phyloP scores from a whole-genome alignment of 2,329 filamentous ascomycete genomes.

The Trichoderma sp. region DNA sequence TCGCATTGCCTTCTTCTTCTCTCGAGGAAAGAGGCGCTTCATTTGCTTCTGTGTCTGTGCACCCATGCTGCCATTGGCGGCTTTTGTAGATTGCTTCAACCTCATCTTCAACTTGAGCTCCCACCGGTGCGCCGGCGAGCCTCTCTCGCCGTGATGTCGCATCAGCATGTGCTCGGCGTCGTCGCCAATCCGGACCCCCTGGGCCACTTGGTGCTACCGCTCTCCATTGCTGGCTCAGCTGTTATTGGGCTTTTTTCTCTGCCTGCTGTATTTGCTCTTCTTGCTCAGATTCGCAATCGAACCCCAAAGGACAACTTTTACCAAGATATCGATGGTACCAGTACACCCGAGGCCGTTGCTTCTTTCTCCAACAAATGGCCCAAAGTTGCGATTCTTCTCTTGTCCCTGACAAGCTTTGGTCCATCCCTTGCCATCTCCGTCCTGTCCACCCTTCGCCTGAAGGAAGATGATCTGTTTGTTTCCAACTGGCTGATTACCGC shows the following conservation, averaged over 20 bases:
- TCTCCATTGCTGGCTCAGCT: constrained; percentile 38
- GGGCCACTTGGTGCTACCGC: constrained; percentile 26
- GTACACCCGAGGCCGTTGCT: constrained; percentile 62
- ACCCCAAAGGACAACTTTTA: constrained; percentile 54
- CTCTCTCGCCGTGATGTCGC: constrained; percentile 14
- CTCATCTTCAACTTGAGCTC: not conserved
- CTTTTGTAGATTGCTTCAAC: not conserved
- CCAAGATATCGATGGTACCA: constrained; percentile 68
- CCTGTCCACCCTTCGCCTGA: constrained; percentile 46
- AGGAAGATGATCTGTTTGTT: constrained; percentile 44
- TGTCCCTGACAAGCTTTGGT: constrained; percentile 55
- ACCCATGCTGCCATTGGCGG: not conserved
- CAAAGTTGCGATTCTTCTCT: constrained; percentile 55
- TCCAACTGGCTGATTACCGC: constrained; percentile 62
- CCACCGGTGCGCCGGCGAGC: constrained; percentile 4
- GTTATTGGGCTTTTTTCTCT: constrained; percentile 40
- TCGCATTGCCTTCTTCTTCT: not conserved
- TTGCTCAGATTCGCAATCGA: constrained; percentile 38
- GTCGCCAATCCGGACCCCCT: not conserved
- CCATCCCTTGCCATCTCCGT: constrained; percentile 60
- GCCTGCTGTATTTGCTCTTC: constrained; percentile 39
- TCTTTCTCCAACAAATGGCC: constrained; percentile 63
- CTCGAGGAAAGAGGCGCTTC: not conserved
- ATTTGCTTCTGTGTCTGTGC: not conserved
- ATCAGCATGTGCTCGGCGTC: not conserved